Evolutionary conservation across 2,329 filamentous ascomycete species (phyloP), one percentile per base, ranked within the genome.

Genomic region (Stemphylium lycopersici): DNA sequence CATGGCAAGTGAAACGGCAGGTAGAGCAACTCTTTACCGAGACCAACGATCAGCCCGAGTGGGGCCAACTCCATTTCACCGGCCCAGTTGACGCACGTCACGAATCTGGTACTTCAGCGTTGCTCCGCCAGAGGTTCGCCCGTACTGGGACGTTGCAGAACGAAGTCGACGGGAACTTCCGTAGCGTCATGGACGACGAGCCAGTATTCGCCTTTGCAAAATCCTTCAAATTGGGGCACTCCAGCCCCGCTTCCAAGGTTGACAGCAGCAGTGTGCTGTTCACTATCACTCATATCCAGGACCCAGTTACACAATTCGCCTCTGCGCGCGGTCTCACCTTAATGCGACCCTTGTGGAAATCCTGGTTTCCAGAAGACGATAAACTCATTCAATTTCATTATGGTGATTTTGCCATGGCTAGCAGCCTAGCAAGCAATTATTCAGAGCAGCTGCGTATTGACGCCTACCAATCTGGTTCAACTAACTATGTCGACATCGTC

Each of bases 321-420:
- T 85, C 90, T 7, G 85, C 88, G 22, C 84, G 89, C 37, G 91
- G 91, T 1, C 74, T 93, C 59, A 93, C 90, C 0, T 78, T 83
- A 63, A 93, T 96, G 90, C 83, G 85, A 40, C 91, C 90, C 2
- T 76, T 95, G 5, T 96, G 91, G 91, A 82, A 85, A 58, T 90
- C 87, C 0, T 92, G 89, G 80, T 92, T 93, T 68, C 70, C 77
- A 2, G 82, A 79, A 6, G 79, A 84, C 2, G 80, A 86, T 48
- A 79, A 84, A n/a, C 79, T 96, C 50, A 78, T 95, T 26, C 78
- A 80, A 13, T 93, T 89, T 72, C 91, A 96, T 69, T 93, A 92
- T 65, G 69, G 84, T 45, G 91, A 96, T 66, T 92, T 90, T 66
- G 68, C 80, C 2, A 84, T 84, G 42, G 89, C 89, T 8, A 80